Percentiles rank a stretch among this genome's conserved stretches.
Evolutionary conservation across 768 basidiomycete species (phyloP).

Genomic region (Pleurotus pulmonarius): DNA sequence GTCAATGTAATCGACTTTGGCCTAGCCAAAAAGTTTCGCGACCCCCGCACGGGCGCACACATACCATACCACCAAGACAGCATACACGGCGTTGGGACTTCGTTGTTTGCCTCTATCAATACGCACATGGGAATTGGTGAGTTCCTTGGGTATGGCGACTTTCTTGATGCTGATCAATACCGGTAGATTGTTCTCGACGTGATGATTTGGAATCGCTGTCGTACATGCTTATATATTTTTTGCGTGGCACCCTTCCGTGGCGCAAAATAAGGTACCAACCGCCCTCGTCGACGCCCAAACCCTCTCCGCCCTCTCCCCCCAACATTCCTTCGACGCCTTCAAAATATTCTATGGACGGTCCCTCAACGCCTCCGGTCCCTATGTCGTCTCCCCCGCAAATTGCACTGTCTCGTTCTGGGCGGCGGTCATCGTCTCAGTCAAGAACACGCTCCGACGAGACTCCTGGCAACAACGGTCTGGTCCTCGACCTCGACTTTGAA

Average conservation of each 20-base stretch:
- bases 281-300: conserved; percentile 23
- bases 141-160: conserved; percentile 19
- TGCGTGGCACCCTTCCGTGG: conserved; percentile 78
- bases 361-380: not conserved
- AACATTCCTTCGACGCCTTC: conserved; percentile 1
- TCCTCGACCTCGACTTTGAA: conserved; percentile 6
- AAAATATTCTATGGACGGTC: not conserved
- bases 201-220: conserved; percentile 80
- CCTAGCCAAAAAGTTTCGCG: conserved; percentile 75
- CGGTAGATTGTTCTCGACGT: conserved; percentile 64
- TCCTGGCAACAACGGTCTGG: not conserved
- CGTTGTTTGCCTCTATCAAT: conserved; percentile 70
- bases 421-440: not conserved
- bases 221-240: conserved; percentile 81
- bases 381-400: conserved; percentile 3
- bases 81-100: conserved; percentile 78
- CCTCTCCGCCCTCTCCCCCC: conserved; percentile 19
- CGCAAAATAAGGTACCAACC: conserved; percentile 48
- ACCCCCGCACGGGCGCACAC: conserved; percentile 59
- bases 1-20: conserved; percentile 95
- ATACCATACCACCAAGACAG: conserved; percentile 71
- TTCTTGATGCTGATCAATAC: conserved; percentile 5
- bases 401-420: not conserved
- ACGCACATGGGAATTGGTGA: conserved; percentile 73
- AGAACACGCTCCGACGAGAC: not conserved